Base-by-base conservation (phyloP, 345 rosid species). In the Eucalyptus coolabah region DNA sequence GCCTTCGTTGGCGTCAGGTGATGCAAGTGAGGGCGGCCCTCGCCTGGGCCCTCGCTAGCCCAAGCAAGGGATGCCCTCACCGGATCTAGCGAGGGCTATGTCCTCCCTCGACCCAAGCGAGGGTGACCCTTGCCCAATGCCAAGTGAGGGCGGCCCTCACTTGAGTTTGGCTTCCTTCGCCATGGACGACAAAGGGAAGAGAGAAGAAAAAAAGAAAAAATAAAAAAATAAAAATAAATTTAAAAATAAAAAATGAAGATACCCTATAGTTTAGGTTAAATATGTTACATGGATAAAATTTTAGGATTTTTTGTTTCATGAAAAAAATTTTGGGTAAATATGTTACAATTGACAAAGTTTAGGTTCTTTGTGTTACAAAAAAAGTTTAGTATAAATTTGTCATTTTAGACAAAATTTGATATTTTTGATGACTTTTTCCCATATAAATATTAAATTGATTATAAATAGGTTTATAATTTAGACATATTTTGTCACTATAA, bases 71-170 rank as follows among this genome's bases (percentile, higher is more conserved):
- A 15, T 0, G 1, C 53, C 18, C 53, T 50, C 7, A 1, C 0
- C 1, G 0, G 9, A 1, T 51, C 8, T 2, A 1, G 0, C 2
- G 0, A 51, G 54, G 21, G 54, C 0, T n/a, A n/a, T 17, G 2
- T 17, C 54, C 53, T 50, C 8, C 2, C 21, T 7, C 3, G 8
- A 51, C 54, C 54, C 0, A 51, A 0, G 23, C 2, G 0, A 51
- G 23, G 23, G 54, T 0, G 9, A 51, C 0, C 19, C 54, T 51
- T 51, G 54, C 54, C 2, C 23, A 2, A 51, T 1, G 21, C 9
- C 9, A 0, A 0, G n/a, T 0, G 54, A 18, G 54, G 54, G 54
- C 0, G 2, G 0, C 56, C 23, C 56, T 51, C 1, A 0, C 56
- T 1, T 7, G 23, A 53, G 56, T 53, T 0, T 7, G 4, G 2